Base-by-base conservation (phyloP, 2,329 filamentous ascomycete species). In the Cucurbitaria berberidis region DNA sequence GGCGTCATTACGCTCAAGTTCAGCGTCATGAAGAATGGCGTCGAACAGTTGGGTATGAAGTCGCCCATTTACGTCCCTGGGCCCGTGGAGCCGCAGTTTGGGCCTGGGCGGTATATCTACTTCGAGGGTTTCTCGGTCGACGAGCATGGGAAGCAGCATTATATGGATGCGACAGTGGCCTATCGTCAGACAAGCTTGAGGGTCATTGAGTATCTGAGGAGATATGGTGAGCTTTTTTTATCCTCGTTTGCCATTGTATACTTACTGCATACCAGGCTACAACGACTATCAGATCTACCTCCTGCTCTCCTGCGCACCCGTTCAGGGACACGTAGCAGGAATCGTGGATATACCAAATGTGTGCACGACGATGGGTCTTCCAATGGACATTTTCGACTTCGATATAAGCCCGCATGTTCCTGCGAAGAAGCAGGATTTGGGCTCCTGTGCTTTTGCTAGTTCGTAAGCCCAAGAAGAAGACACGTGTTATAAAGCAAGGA, bases 351-450 rank as follows among this genome's bases (percentile, higher is more conserved):
- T 96, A 43, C 92, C 92, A 0, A 96, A 96, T 70, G 90, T 89
- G 0, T 96, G 93, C 70, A 96, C 92, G 3, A 96, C 93, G 0
- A 79, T 96, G 53, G 92, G 91, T 0, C 72, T 96, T 48, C 93
- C 93, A 1, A 91, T 96, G 81, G 93, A 96, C 76, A 96, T 97
- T 47, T 97, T 97, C 67, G 90, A 95, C 69, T 96, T 97, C 75
- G 92, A 96, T 71, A 93, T 96, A 62, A 84, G 86, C 41, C 90
- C 91, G 0, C 81, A 82, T 50, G 80, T 80, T 5, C 80, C 82
- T 6, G 84, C 83, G 2, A 78, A 84, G 69, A 85, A 86, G 78
- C 74, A 80, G 51, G 86, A 92, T 69, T 82, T 92, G 83, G 89
- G 89, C 1, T 78, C 71, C 35, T 95, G 90, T 73, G 90, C 89